Base-by-base conservation (phyloP, 305 asterid species). In the Fraxinus angustifolia region DNA sequence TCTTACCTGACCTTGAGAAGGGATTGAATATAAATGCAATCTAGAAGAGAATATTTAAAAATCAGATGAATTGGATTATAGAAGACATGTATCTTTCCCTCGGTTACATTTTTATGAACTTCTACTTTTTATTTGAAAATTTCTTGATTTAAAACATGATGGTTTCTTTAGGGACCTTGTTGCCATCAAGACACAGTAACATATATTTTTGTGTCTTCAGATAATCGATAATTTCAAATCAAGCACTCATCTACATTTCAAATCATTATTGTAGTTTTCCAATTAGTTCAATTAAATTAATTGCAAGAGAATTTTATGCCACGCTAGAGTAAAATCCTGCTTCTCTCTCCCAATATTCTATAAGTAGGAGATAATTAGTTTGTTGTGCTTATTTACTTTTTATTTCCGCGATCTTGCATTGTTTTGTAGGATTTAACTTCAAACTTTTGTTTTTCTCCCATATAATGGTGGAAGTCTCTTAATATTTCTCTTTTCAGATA, bases 401-500 rank as follows among this genome's bases (percentile, higher is more conserved):
- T 35, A 30, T 75, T 81, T 65, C 76, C 81, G 30, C 3, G 53
- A 78, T 53, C 65, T 45, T 56, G 72, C 45, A 50, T 75, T 19
- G 3, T 53, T 23, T 53, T 53, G 23, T n/a, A 53, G 14, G 14
- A 8, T 71, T 58, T 60, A 58, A 19, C 73, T 60, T 73, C 28
- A 19, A 78, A 19, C 21, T 78, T 75, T 3, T 42, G 12, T 31
- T 75, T 65, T n/a, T 71, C 58, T 70, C 10, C 17, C 58, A 48
- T 23, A n/a, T 4, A 40, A 72, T 36, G 8, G 42, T 72, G 26
- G 33, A 71, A 26, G 77, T 73, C 16, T 50, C 31, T 60, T 30
- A 26, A 23, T 56, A 31, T 83, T 65, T 87, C 45, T 75, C 86
- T 65, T 86, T 82, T 78, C 84, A 96, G 99, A 94, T 96, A 84